phyloP scores from a whole-genome alignment of 345 rosid species.

The Eucalyptus tenuipes region DNA sequence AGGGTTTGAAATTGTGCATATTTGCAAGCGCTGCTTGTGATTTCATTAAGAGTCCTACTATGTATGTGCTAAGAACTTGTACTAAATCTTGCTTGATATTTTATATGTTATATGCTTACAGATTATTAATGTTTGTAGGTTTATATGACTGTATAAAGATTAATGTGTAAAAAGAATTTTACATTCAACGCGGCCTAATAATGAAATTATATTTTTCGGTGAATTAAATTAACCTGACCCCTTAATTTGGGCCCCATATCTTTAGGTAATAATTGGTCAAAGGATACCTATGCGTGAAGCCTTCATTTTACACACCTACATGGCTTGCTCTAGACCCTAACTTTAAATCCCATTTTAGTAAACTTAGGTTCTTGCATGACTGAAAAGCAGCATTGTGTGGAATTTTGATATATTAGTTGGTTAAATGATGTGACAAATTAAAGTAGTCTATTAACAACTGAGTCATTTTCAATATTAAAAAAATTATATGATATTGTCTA shows the following conservation, averaged over 20 bases:
- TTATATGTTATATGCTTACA: neutral
- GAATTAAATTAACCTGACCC: neutral
- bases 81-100: neutral
- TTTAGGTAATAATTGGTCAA: neutral
- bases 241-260: neutral
- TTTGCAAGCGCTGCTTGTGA: neutral
- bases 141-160: neutral
- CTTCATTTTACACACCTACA: neutral
- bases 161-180: neutral
- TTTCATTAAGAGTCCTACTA: neutral
- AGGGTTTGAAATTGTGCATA: neutral
- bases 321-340: neutral
- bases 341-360: neutral
- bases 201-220: neutral
- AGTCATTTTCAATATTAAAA: neutral
- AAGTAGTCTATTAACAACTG: neutral
- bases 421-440: neutral
- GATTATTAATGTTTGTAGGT: neutral
- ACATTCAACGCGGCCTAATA: neutral
- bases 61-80: neutral
- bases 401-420: neutral
- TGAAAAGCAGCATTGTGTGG: neutral
- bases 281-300: neutral
- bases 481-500: rapidly evolving
- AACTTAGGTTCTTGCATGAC: neutral